Conservation (phyloP, 345 rosid species). For the Populus alba region DNA sequence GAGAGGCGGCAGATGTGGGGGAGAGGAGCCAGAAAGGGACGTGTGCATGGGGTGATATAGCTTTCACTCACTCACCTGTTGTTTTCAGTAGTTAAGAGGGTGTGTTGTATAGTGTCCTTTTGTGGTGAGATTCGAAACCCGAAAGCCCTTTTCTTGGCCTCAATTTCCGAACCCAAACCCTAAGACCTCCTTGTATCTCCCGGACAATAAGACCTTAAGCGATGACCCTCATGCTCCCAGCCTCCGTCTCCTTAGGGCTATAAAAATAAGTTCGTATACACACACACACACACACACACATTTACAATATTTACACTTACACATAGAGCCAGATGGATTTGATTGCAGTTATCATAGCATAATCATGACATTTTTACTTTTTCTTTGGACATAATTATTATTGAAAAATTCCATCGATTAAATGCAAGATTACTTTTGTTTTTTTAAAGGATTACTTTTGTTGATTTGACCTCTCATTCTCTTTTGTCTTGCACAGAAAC, state of each 20-base stretch:
- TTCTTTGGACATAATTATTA: not conserved
- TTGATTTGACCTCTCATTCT: constrained; percentile 51
- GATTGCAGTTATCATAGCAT: constrained; percentile 23
- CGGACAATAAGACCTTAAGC: constrained; percentile 30
- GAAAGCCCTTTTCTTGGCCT: constrained; percentile 9
- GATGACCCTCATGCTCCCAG: not conserved
- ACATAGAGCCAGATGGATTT: not conserved
- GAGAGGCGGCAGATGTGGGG: constrained; percentile 50
- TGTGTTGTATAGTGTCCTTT: constrained; percentile 18
- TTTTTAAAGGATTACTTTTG: constrained; percentile 10
- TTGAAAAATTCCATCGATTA: not conserved
- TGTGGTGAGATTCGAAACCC: constrained; percentile 21
- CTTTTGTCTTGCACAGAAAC: constrained; percentile 30
- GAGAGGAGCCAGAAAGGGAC: constrained; percentile 52
- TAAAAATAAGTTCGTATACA: not conserved
- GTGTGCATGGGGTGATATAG: constrained; percentile 48
- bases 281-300: no score
- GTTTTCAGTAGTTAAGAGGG: constrained; percentile 42
- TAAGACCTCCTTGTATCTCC: constrained; percentile 19
- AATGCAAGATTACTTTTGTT: constrained; percentile 22
- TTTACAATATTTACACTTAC: not conserved
- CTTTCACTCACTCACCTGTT: constrained; percentile 48
- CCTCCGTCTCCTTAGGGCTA: constrained; percentile 29
- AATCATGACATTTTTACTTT: constrained; percentile 26
- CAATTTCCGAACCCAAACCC: constrained; percentile 50